A percentile compares a stretch with the other conserved stretches of the same genome.
Conservation (phyloP, 306 rosid species). For the Heteromeles arbutifolia region DNA sequence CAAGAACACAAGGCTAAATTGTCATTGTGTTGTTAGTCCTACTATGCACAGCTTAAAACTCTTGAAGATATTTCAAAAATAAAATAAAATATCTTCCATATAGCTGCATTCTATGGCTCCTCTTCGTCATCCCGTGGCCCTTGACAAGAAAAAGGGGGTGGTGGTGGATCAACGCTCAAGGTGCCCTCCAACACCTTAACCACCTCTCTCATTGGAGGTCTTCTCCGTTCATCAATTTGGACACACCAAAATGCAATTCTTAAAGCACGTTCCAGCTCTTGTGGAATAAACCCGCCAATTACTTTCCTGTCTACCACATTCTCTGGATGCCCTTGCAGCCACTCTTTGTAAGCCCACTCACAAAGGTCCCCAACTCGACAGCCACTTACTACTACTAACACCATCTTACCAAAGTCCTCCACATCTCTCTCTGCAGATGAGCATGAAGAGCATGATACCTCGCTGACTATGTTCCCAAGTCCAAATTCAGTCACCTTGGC, state of each 20-base stretch:
- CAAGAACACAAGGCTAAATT: neutral
- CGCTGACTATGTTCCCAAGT: conserved; percentile 34
- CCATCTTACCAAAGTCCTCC: conserved; percentile 62
- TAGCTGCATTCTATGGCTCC: conserved; percentile 22
- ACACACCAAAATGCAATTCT: conserved; percentile 83
- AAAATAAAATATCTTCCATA: conserved; percentile 6
- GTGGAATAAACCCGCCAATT: conserved; percentile 26
- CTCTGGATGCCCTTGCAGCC: conserved; percentile 41
- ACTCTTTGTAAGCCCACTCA: conserved; percentile 58
- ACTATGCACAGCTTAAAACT: conserved; percentile 37
- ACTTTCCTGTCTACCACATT: conserved; percentile 53
- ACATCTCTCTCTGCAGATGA: conserved; percentile 59
- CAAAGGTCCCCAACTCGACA: conserved; percentile 26
- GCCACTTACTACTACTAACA: conserved; percentile 48
- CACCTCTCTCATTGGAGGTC: conserved; percentile 76
- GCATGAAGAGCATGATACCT: conserved; percentile 26
- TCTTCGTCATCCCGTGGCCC: conserved; percentile 15
- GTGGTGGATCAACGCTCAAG: conserved; percentile 61
- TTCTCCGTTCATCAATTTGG: conserved; percentile 45
- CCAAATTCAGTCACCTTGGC: conserved; percentile 68
- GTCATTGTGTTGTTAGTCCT: conserved; percentile 50
- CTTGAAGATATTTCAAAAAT: neutral
- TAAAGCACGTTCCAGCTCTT: conserved; percentile 53
- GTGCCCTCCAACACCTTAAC: conserved; percentile 73
- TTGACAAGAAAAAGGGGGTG: conserved; percentile 44